Conservation (phyloP, 208 protist genomes). For the Strigomonas culicis region DNA sequence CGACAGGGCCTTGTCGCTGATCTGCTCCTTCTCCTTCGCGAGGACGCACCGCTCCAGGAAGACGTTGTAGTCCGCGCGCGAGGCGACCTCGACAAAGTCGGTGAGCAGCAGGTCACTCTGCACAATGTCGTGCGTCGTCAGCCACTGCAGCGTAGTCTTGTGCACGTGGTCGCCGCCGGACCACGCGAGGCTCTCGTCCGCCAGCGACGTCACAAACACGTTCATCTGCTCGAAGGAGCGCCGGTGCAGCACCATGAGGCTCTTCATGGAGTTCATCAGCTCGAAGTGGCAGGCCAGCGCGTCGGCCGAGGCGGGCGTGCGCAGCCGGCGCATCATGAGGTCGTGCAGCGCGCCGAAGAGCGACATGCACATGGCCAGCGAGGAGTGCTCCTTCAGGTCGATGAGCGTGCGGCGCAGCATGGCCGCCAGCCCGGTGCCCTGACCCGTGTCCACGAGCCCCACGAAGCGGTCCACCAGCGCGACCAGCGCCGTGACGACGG, state of each 20-base stretch:
- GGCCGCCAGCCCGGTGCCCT: slow-evolving; percentile 31
- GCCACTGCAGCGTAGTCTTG: slow-evolving; percentile 43
- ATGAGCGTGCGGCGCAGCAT: slow-evolving; percentile 29
- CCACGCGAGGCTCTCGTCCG: slow-evolving; percentile 10
- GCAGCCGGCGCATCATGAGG: slow-evolving; percentile 66
- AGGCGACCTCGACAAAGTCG: slow-evolving; percentile 81
- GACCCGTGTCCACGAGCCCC: slow-evolving; percentile 35
- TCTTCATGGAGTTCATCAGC: slow-evolving; percentile 60
- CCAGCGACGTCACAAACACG: slow-evolving; percentile 25
- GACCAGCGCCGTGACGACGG: slow-evolving; percentile 33
- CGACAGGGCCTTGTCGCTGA: slow-evolving; percentile 59
- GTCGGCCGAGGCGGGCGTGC: slow-evolving; percentile 29
- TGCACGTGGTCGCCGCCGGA: slow-evolving; percentile 6
- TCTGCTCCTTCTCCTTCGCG: slow-evolving; percentile 50
- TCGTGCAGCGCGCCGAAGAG: slow-evolving; percentile 55
- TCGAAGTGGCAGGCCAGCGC: slow-evolving; percentile 42
- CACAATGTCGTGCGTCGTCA: slow-evolving; percentile 24
- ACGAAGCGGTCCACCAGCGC: slow-evolving; percentile 40
- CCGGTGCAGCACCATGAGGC: slow-evolving; percentile 54
- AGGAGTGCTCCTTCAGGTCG: slow-evolving; percentile 58
- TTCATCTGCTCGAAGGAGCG: slow-evolving; percentile 54
- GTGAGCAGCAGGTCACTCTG: slow-evolving; percentile 21
- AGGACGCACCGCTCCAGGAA: slow-evolving; percentile 73
- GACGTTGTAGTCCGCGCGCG: slow-evolving; percentile 66
- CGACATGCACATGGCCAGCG: slow-evolving; percentile 59